phyloP scores from a whole-genome alignment of 306 rosid species.

The Morella rubra region DNA sequence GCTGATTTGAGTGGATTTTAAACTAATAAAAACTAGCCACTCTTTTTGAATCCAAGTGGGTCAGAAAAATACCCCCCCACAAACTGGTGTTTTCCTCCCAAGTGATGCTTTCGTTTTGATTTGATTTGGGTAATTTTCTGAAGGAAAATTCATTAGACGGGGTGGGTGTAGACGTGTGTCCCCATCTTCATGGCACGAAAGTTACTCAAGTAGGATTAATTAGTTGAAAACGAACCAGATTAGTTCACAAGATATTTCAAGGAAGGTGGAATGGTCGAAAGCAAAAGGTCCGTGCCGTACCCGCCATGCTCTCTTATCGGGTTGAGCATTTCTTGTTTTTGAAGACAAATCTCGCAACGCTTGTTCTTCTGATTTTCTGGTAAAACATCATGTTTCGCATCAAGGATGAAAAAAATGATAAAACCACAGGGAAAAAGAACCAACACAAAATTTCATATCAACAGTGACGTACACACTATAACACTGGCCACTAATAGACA shows the following conservation, averaged over 20 bases:
- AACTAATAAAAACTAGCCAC: not conserved
- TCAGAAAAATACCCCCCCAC: not conserved
- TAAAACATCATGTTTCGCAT: no score
- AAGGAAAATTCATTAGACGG: not conserved
- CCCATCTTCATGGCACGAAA: no score
- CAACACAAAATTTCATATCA: no score
- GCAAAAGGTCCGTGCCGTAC: conserved; percentile 22
- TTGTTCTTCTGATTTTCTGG: no score
- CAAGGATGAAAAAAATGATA: no score
- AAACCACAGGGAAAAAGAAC: no score
- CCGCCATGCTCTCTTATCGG: not conserved
- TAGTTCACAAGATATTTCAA: not conserved
- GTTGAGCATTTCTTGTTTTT: no score
- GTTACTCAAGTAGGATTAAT: no score
- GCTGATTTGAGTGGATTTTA: not conserved
- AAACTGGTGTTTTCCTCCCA: not conserved
- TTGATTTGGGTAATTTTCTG: not conserved
- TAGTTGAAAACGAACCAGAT: not conserved
- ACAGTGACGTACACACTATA: no score
- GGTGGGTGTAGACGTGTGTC: not conserved
- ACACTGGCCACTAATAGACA: no score
- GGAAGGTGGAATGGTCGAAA: not conserved
- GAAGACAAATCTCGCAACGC: no score
- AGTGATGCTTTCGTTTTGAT: no score
- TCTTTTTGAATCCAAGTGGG: not conserved